Evolutionary conservation across 768 basidiomycete species (phyloP).

Genomic region (Tephrocybe rancida): DNA sequence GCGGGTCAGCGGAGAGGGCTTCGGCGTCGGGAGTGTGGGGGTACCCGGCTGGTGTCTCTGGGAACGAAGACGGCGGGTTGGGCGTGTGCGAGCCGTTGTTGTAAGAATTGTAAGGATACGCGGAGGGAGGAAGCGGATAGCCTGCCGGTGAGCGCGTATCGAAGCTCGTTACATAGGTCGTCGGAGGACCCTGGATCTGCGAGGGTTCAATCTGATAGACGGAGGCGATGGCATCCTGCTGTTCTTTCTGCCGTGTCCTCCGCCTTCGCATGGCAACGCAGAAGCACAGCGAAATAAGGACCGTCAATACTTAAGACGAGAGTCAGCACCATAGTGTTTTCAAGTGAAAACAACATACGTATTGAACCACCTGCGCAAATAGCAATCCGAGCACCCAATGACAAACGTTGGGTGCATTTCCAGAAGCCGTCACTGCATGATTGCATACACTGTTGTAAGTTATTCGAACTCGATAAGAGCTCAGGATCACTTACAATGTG

Average conservation of each 20-base stretch:
- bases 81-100: background rate
- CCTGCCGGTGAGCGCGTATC: constrained; percentile 18
- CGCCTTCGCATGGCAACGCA: constrained; percentile 15
- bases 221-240: constrained; percentile 16
- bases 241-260: constrained; percentile 9
- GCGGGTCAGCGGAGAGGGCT: constrained; percentile 3
- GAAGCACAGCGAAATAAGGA: constrained; percentile 13
- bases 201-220: constrained; percentile 23
- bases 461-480: background rate
- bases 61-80: constrained; percentile 12
- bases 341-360: constrained; percentile 10
- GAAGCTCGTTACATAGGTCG: constrained; percentile 20
- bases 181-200: constrained; percentile 21
- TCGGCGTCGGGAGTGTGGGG: constrained; percentile 13
- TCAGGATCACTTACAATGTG: constrained; percentile 13
- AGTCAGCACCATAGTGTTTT: background rate
- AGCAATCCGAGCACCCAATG: constrained; percentile 18
- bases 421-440: constrained; percentile 18
- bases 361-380: constrained; percentile 16
- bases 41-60: constrained; percentile 17
- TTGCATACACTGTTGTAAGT: background rate
- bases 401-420: constrained; percentile 17
- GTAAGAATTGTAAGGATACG: constrained; percentile 3
- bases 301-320: constrained; percentile 8
- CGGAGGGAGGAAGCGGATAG: constrained; percentile 15